Base-by-base conservation (phyloP, 805 yeast genomes). In the Yamadazyma scolyti region DNA sequence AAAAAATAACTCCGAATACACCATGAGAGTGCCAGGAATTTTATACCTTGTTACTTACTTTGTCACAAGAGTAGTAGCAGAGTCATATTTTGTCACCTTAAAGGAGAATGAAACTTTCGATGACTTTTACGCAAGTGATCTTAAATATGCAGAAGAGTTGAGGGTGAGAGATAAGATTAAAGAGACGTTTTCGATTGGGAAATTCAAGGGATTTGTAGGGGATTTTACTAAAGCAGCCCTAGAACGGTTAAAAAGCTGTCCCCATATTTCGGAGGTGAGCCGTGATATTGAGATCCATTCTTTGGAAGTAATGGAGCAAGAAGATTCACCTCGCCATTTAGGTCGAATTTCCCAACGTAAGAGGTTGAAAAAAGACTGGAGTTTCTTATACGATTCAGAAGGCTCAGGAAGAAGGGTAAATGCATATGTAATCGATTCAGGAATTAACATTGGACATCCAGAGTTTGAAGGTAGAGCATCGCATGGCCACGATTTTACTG, bases 401-500 rank as follows among this genome's bases (percentile, higher is more conserved):
- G 53, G 52, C 16, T 53, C 55, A 26, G 95, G 95, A 0, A 60
- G 62, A 31, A 73, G 68, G 16, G 84, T 86, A 1, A 72, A 73
- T 37, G 94, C 79, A 0, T 89, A 89, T 52, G 75, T 89, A 19
- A 66, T 88, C 29, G 97, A 89, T 55, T 82, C 95, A 1, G 97
- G 98, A 2, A 75, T 84, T 9, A 59, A 56, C 40, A 60, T 65
- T 8, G 68, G 64, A 3, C 82, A 80, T 50, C 76, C 77, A 3
- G 82, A 80, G 23, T 70, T 84, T 49, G 79, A 71, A 42, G 80
- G 79, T 1, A 58, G 90, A 32, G 85, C 80, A 6, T 44, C 41
- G 5, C 50, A 56, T 36, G 89, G 89, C 1, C 68, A 63, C 6
- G 84, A 81, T 46, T 74, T 79, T 36, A 79, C 86, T 0, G 63